Percentiles rank a stretch among this genome's conserved stretches.
Evolutionary conservation across 768 basidiomycete species (phyloP).

Genomic region (Pisolithus sp.): DNA sequence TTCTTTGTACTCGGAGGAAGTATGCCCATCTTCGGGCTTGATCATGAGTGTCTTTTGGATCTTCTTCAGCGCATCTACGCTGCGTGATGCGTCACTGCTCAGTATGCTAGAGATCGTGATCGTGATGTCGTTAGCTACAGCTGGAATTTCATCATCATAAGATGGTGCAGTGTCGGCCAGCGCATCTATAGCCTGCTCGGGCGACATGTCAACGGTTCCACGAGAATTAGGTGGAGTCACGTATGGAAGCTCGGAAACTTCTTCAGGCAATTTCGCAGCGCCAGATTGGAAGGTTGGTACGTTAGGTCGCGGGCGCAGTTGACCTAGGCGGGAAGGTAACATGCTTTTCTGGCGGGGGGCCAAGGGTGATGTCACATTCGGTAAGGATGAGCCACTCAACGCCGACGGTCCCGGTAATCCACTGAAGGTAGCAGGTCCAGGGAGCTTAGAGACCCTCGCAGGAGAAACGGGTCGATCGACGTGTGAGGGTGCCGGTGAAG

Average conservation of each 20-base stretch:
- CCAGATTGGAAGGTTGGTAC: conserved; percentile 17
- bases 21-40: conserved; percentile 65
- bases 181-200: conserved; percentile 25
- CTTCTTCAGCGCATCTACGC: conserved; percentile 91
- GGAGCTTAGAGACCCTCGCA: conserved; percentile 40
- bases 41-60: conserved; percentile 81
- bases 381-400: conserved; percentile 17
- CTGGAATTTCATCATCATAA: conserved; percentile 14
- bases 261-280: conserved; percentile 18
- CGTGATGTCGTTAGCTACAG: conserved; percentile 53
- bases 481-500: conserved; percentile 32
- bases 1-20: conserved; percentile 67
- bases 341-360: conserved; percentile 56
- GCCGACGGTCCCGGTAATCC: conserved; percentile 9
- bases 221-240: conserved; percentile 14
- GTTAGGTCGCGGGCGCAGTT: conserved; percentile 48
- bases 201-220: conserved; percentile 5
- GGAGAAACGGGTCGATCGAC: conserved; percentile 46
- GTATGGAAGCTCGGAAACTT: conserved; percentile 27
- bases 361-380: conserved; percentile 31
- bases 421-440: conserved; percentile 18
- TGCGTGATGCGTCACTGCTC: conserved; percentile 76
- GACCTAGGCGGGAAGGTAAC: conserved; percentile 69
- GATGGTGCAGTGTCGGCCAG: conserved; percentile 28
- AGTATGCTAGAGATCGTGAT: conserved; percentile 84